Evolutionary conservation across 2,329 filamentous ascomycete species (phyloP).

Genomic region (Fusarium haematococcum): DNA sequence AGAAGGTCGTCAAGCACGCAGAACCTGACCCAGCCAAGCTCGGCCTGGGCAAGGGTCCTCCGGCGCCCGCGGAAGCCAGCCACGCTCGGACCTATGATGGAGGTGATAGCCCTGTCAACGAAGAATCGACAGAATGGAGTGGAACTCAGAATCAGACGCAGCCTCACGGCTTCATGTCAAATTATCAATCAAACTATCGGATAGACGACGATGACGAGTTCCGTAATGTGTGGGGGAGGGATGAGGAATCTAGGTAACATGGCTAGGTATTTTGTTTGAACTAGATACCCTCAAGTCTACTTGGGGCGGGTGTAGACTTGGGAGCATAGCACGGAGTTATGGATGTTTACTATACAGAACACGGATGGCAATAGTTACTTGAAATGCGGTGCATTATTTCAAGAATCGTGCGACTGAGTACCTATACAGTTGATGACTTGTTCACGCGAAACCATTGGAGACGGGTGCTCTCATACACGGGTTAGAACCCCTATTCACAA

Average conservation of each 20-base stretch:
- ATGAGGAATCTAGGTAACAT: conserved; percentile 39
- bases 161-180: conserved; percentile 20
- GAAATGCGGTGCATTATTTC: not conserved
- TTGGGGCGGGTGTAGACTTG: conserved; percentile 12
- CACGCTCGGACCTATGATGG: conserved; percentile 32
- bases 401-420: not conserved
- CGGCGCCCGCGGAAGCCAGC: conserved; percentile 24
- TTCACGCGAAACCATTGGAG: not conserved
- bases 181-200: conserved; percentile 46
- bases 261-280: conserved; percentile 22
- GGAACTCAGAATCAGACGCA: conserved; percentile 22
- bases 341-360: conserved; percentile 31
- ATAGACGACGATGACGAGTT: conserved; percentile 58
- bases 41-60: conserved; percentile 41
- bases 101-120: conserved; percentile 32
- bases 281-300: conserved; percentile 32
- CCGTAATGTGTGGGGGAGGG: conserved; percentile 58
- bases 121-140: conserved; percentile 31
- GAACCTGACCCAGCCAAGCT: conserved; percentile 47
- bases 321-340: conserved; percentile 45
- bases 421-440: not conserved
- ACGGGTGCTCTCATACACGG: not conserved
- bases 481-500: not conserved
- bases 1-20: conserved; percentile 50
- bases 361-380: conserved; percentile 4